Conservation (phyloP, 495 filamentous ascomycete species). For the Saxispiralis lemnorum region DNA sequence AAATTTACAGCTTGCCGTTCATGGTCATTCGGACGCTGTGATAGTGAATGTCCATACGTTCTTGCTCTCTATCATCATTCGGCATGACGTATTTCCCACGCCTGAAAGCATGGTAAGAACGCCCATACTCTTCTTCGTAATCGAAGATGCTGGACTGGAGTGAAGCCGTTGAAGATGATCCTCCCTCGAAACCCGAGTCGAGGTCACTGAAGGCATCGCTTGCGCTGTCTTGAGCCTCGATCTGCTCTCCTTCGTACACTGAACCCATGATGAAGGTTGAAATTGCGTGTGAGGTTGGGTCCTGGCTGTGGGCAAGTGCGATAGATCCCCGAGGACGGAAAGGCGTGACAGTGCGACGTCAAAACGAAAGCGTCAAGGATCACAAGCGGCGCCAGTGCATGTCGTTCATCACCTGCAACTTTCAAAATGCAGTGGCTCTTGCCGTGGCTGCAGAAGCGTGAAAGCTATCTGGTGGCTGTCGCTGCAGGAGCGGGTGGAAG, state of each 20-base stretch:
- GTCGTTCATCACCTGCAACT: no score
- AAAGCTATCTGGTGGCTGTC: no score
- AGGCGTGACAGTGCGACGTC: no score
- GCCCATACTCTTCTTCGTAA: conserved; percentile 14
- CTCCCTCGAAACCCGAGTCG: conserved; percentile 3
- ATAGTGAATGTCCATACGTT: conserved; percentile 19
- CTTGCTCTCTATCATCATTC: conserved; percentile 4
- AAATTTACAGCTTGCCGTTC: conserved; percentile 12
- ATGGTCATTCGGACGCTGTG: conserved; percentile 14
- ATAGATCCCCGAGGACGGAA: no score
- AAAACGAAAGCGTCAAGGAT: no score
- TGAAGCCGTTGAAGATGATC: conserved; percentile 4
- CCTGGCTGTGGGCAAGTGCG: no score
- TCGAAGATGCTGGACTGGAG: conserved; percentile 10
- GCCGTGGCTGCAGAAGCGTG: no score
- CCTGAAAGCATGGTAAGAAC: conserved; percentile 11
- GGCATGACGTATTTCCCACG: conserved; percentile 9
- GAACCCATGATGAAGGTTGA: no score
- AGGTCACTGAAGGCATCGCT: background rate
- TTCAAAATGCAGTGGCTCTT: no score
- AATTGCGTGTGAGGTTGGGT: no score
- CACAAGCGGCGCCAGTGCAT: no score
- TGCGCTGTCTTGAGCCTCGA: background rate
- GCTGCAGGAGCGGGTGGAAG: no score
- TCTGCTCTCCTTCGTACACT: background rate